These are phyloP conservation scores for Podospora pseudopauciseta DNA, from an alignment of 495 filamentous ascomycete genomes.

Conservation along the genomic window DNA sequence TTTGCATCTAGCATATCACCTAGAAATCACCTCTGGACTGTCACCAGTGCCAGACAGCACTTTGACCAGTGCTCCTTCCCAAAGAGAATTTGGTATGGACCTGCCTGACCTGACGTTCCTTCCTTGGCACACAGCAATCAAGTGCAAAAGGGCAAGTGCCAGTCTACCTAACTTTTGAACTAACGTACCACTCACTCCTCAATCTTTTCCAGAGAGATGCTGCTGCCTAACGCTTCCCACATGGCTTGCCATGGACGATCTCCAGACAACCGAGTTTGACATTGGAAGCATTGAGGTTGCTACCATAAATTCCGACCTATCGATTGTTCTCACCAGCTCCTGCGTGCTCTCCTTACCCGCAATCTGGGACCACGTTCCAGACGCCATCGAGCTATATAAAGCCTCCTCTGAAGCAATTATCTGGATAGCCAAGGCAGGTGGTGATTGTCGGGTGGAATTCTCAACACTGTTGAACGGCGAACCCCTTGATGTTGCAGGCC, in stretches of 20 bases:
- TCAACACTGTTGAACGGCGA: conserved; percentile 19
- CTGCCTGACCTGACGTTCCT: background rate
- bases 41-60: background rate
- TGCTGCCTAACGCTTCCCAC: background rate
- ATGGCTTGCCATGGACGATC: background rate
- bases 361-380: background rate
- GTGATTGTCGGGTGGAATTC: conserved; percentile 27
- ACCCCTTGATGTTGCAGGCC: conserved; percentile 5
- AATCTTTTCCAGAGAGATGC: background rate
- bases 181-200: background rate
- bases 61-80: background rate
- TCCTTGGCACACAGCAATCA: background rate
- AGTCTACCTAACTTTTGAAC: background rate
- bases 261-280: conserved; percentile 10
- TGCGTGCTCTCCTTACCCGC: conserved; percentile 15
- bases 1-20: background rate
- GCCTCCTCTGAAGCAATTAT: conserved; percentile 18
- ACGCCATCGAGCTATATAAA: conserved; percentile 17
- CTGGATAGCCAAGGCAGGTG: conserved; percentile 32
- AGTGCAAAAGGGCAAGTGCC: background rate
- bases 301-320: conserved; percentile 18
- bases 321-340: conserved; percentile 22
- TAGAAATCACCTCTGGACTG: background rate
- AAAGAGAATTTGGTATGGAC: background rate
- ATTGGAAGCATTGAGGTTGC: conserved; percentile 24